Evolutionary conservation across 2,329 filamentous ascomycete genomes (phyloP).

Genomic region (Cladosporium phlei): DNA sequence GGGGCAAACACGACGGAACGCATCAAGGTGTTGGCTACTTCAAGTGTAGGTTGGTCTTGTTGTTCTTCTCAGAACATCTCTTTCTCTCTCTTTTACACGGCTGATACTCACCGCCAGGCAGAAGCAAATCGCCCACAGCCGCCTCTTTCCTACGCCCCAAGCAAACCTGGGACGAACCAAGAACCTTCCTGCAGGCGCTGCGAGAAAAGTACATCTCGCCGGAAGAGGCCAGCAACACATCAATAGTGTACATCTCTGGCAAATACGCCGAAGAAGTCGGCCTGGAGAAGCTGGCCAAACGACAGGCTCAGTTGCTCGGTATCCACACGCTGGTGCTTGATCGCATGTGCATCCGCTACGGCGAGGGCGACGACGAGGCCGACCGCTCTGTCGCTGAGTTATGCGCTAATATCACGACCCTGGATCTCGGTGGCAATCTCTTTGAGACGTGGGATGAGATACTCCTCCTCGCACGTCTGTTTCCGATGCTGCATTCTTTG

Average conservation of each 20-base stretch:
- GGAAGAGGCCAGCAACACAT: constrained; percentile 33
- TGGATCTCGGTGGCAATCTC: constrained; percentile 82
- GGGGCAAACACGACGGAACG: constrained; percentile 87
- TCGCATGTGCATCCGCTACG: constrained; percentile 56
- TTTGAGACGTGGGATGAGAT: constrained; percentile 65
- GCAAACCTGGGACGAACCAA: constrained; percentile 61
- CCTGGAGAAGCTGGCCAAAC: constrained; percentile 82
- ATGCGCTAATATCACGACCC: constrained; percentile 60
- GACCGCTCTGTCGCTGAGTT: constrained; percentile 48
- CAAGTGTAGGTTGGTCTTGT: constrained; percentile 54
- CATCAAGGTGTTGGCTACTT: constrained; percentile 79
- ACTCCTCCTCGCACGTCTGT: constrained; percentile 63
- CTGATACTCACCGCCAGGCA: constrained; percentile 42
- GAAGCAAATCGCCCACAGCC: constrained; percentile 61
- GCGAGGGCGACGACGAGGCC: constrained; percentile 15
- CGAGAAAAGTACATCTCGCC: constrained; percentile 74
- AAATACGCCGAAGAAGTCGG: constrained; percentile 92
- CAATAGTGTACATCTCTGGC: constrained; percentile 64
- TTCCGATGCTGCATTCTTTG: constrained; percentile 55
- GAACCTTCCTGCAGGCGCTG: constrained; percentile 74
- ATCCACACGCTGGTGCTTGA: constrained; percentile 80
- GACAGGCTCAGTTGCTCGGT: constrained; percentile 73
- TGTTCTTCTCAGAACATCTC: neutral
- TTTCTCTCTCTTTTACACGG: neutral
- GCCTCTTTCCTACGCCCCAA: constrained; percentile 84